Evolutionary conservation across 2,329 filamentous ascomycete genomes (phyloP).

Genomic region (Tolypocladium amazonense): DNA sequence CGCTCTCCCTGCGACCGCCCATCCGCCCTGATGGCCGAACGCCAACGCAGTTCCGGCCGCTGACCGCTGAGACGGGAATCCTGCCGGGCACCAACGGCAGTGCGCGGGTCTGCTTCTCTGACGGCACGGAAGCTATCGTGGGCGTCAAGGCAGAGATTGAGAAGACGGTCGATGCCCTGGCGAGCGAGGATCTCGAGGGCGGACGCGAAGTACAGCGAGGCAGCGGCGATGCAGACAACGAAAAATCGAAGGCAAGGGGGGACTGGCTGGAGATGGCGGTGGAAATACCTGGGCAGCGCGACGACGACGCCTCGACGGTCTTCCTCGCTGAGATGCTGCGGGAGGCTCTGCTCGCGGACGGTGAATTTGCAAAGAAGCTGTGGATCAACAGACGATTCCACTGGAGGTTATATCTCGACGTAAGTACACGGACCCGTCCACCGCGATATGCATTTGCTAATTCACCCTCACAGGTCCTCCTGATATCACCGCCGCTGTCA

Average conservation of each 20-base stretch:
- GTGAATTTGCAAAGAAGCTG: conserved; percentile 57
- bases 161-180: conserved; percentile 38
- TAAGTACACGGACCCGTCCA: conserved; percentile 33
- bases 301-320: conserved; percentile 82
- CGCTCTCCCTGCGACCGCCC: conserved; percentile 70
- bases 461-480: conserved; percentile 55
- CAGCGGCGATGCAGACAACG: conserved; percentile 29
- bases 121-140: conserved; percentile 92
- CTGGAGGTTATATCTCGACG: conserved; percentile 93
- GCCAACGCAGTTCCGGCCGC: conserved; percentile 77
- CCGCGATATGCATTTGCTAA: conserved; percentile 1
- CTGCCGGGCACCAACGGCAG: conserved; percentile 85
- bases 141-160: conserved; percentile 94
- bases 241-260: conserved; percentile 32
- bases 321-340: conserved; percentile 82
- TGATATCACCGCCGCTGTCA: conserved; percentile 85
- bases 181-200: conserved; percentile 13
- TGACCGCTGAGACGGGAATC: conserved; percentile 83
- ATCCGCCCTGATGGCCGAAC: conserved; percentile 81
- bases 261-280: conserved; percentile 87
- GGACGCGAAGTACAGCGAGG: conserved; percentile 17
- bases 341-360: conserved; percentile 72
- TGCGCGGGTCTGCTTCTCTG: conserved; percentile 85
- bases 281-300: conserved; percentile 81
- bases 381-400: conserved; percentile 88